phyloP scores from a whole-genome alignment of 2,329 filamentous ascomycete species.

The Aspergillus sergii region DNA sequence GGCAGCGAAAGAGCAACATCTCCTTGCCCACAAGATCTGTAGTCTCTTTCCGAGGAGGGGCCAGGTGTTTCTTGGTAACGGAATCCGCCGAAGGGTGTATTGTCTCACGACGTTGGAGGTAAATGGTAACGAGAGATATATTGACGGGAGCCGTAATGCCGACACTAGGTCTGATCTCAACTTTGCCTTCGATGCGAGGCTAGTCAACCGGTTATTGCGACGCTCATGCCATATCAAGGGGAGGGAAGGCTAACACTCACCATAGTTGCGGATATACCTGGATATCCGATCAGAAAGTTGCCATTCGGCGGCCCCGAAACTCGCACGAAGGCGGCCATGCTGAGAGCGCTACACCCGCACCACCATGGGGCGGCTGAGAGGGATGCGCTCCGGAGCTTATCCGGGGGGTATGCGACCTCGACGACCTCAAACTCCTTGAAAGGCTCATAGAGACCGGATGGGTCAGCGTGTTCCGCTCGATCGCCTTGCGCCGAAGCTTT shows the following conservation, averaged over 20 bases:
- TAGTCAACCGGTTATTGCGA: constrained; percentile 42
- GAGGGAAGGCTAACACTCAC: constrained; percentile 58
- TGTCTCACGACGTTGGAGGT: constrained; percentile 87
- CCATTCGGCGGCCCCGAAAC: constrained; percentile 97
- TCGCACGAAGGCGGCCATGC: constrained; percentile 81
- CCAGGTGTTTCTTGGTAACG: constrained; percentile 86
- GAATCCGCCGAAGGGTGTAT: constrained; percentile 97
- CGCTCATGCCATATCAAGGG: neutral
- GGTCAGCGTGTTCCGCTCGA: constrained; percentile 9
- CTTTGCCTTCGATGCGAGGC: constrained; percentile 96
- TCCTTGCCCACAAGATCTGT: constrained; percentile 95
- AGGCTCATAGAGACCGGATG: constrained; percentile 30
- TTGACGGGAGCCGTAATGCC: constrained; percentile 87
- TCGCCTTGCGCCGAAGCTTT: constrained; percentile 18
- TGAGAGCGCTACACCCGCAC: constrained; percentile 41
- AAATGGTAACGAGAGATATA: constrained; percentile 91
- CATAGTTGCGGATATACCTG: constrained; percentile 94
- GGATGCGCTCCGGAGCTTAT: constrained; percentile 27
- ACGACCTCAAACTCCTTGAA: constrained; percentile 22
- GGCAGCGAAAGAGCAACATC: constrained; percentile 85
- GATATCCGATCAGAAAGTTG: constrained; percentile 94
- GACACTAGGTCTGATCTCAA: constrained; percentile 86
- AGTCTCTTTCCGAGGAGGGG: constrained; percentile 85
- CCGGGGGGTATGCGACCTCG: constrained; percentile 31
- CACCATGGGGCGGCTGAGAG: constrained; percentile 40